A percentile compares a stretch with the other conserved stretches of the same genome.
Conservation (phyloP, 768 basidiomycete species). For the Tulasnella sp. region DNA sequence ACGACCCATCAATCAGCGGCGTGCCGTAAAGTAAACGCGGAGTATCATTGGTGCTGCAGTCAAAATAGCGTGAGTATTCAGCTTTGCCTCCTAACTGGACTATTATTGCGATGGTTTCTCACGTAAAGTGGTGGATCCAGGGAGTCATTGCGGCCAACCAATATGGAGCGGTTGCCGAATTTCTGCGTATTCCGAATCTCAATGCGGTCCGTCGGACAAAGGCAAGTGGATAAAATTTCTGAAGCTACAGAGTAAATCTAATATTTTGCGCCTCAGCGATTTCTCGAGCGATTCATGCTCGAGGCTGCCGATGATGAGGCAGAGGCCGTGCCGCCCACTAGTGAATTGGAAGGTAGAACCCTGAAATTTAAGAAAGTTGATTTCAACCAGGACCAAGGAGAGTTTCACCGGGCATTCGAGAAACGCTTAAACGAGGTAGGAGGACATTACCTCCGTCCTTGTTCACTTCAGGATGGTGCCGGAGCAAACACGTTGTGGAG, state of each 20-base stretch:
- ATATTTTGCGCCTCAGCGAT: neutral
- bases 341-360: neutral
- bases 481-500: neutral
- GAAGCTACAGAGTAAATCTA: neutral
- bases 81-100: neutral
- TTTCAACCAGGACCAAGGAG: neutral
- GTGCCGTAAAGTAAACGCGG: neutral
- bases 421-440: neutral
- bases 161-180: neutral
- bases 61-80: neutral
- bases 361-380: neutral
- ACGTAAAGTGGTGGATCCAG: neutral
- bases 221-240: neutral
- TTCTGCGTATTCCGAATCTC: neutral
- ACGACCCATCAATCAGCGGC: neutral
- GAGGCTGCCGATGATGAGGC: neutral
- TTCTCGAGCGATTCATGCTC: neutral
- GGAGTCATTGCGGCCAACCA: neutral
- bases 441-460: neutral
- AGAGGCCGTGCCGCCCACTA: neutral
- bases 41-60: neutral
- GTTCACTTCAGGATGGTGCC: neutral
- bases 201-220: neutral
- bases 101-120: neutral
- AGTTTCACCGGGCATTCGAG: neutral